phyloP scores from a whole-genome alignment of 345 rosid species.

The Pistacia vera region DNA sequence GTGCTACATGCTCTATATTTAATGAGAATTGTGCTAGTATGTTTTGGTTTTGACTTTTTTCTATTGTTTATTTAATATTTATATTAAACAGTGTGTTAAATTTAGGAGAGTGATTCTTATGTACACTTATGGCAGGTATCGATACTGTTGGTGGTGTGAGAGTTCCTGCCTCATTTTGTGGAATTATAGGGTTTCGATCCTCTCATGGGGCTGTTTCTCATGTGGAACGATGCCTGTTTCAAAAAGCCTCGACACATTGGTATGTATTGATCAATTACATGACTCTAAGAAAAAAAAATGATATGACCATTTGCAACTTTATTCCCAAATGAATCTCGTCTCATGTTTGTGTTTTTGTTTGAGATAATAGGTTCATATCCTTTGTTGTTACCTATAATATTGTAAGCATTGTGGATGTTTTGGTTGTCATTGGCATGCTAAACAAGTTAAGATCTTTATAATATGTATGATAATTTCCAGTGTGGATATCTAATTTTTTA shows the following conservation, averaged over 20 bases:
- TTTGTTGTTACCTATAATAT: not conserved
- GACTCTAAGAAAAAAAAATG: not conserved
- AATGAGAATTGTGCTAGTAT: not conserved
- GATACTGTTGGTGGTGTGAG: conserved; percentile 94
- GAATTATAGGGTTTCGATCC: conserved; percentile 81
- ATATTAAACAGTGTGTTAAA: not conserved
- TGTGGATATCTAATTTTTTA: no score
- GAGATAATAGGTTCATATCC: not conserved
- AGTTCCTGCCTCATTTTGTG: conserved; percentile 85
- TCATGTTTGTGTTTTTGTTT: not conserved
- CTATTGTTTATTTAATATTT: not conserved
- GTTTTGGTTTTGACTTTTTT: not conserved
- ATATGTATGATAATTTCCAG: no score
- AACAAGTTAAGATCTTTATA: not conserved
- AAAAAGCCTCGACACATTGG: conserved; percentile 82
- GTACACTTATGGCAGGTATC: conserved; percentile 55
- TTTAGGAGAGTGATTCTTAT: conserved; percentile 4
- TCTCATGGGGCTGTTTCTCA: conserved; percentile 75
- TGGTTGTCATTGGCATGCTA: not conserved
- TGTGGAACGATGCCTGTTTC: conserved; percentile 60
- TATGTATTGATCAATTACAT: conserved; percentile 33
- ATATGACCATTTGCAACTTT: not conserved
- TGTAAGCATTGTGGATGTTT: not conserved
- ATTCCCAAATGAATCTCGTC: not conserved
- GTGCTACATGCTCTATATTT: not conserved